These are phyloP conservation scores for Ananas comosus DNA, from an alignment of 176 grass and related monocot genomes.

Conservation along the genomic window DNA sequence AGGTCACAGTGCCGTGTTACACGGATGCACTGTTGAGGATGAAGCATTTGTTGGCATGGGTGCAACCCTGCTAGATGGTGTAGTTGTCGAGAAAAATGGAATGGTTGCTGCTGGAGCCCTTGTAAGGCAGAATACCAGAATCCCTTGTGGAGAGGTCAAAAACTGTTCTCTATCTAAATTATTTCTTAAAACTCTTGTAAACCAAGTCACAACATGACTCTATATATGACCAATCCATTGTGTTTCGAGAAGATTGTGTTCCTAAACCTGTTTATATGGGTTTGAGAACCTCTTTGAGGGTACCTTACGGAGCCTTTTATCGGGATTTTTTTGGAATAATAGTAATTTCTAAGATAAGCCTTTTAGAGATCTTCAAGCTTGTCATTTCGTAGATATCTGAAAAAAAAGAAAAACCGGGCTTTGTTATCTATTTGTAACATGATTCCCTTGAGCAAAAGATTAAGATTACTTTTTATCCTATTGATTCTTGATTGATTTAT, in stretches of 20 bases:
- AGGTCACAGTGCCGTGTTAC: conserved; percentile 88
- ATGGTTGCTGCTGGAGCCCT: conserved; percentile 85
- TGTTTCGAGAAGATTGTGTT: background rate
- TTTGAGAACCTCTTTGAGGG: background rate
- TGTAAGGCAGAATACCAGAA: conserved; percentile 81
- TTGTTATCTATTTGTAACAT: too few species aligned
- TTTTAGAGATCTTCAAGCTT: too few species aligned
- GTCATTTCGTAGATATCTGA: too few species aligned
- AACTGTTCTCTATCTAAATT: conserved; percentile 14
- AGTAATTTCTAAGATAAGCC: too few species aligned
- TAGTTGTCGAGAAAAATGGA: conserved; percentile 85
- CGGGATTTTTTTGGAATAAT: background rate
- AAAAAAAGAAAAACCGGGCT: too few species aligned
- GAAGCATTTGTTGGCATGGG: conserved; percentile 93
- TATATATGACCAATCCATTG: background rate
- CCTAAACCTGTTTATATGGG: background rate
- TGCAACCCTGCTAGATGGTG: conserved; percentile 80
- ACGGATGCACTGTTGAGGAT: conserved; percentile 86
- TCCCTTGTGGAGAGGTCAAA: conserved; percentile 84
- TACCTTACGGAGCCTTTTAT: background rate
- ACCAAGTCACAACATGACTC: background rate
- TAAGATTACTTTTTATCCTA: background rate
- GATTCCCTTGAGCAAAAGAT: background rate
- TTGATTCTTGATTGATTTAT: background rate
- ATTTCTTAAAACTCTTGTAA: conserved; percentile 1